These are phyloP conservation scores for Akanthomyces dipterigenus DNA, from an alignment of 2,329 filamentous ascomycete species.

Conservation along the genomic window DNA sequence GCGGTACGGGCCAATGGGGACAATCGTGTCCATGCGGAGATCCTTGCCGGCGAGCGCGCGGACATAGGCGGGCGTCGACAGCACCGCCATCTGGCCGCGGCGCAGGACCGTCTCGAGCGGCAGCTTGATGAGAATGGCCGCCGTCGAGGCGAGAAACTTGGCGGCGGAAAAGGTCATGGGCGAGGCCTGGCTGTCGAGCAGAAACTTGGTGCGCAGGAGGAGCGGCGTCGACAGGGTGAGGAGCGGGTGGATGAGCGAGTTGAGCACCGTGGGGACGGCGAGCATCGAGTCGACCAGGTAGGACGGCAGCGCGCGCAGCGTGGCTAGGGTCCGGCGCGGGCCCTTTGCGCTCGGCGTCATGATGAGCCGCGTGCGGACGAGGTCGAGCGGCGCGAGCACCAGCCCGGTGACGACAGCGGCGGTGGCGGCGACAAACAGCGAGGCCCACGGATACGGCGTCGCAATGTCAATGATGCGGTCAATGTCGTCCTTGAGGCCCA, in stretches of 20 bases:
- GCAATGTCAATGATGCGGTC: conserved; percentile 68
- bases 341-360: conserved; percentile 71
- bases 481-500: conserved; percentile 66
- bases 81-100: conserved; percentile 73
- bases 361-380: conserved; percentile 80
- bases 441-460: conserved; percentile 74
- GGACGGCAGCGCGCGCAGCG: conserved; percentile 71
- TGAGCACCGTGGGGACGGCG: conserved; percentile 75
- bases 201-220: conserved; percentile 75
- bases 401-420: conserved; percentile 68
- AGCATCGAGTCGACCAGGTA: conserved; percentile 65
- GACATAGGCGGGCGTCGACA: conserved; percentile 48
- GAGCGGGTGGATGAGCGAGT: conserved; percentile 77
- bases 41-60: conserved; percentile 39
- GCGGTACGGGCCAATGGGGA: conserved; percentile 71
- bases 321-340: conserved; percentile 70
- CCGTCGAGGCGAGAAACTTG: conserved; percentile 72
- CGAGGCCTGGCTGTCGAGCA: conserved; percentile 73
- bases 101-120: conserved; percentile 89
- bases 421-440: conserved; percentile 63
- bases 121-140: conserved; percentile 78
- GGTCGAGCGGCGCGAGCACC: conserved; percentile 78
- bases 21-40: conserved; percentile 59
- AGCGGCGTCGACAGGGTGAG: conserved; percentile 78
- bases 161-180: conserved; percentile 76